Conservation (phyloP, 345 rosid species). For the Lagerstroemia speciosa region DNA sequence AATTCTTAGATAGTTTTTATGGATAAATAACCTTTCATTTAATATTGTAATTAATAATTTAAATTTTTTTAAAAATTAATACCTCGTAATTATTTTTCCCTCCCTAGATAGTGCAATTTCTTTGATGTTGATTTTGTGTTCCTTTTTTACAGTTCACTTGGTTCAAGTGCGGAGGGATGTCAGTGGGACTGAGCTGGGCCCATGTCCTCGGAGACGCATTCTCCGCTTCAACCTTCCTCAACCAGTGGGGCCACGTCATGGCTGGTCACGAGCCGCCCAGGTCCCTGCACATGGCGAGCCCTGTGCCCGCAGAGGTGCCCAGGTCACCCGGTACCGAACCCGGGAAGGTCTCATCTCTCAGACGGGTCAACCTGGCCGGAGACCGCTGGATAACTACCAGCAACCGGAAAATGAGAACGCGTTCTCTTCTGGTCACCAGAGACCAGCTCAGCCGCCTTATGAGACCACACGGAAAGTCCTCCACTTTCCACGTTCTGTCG, state of each 20-base stretch:
- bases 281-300: conserved; percentile 5
- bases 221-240: conserved; percentile 49
- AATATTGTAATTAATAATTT: too few species aligned
- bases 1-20: too few species aligned
- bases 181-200: conserved; percentile 74
- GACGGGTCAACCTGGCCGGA: conserved; percentile 41
- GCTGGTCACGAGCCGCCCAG: conserved; percentile 21
- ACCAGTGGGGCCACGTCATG: conserved; percentile 30
- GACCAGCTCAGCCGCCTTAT: conserved; percentile 23
- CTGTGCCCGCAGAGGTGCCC: too few species aligned
- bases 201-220: conserved; percentile 65
- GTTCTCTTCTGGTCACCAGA: conserved; percentile 18
- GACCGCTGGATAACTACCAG: conserved; percentile 35
- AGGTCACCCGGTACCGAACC: neutral
- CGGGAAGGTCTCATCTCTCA: conserved; percentile 20
- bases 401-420: conserved; percentile 28
- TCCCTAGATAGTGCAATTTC: too few species aligned
- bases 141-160: conserved; percentile 40
- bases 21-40: too few species aligned
- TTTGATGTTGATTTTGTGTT: neutral
- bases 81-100: too few species aligned
- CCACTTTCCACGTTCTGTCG: conserved; percentile 29
- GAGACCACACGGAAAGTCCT: conserved; percentile 6
- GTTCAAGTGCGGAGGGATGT: conserved; percentile 63
- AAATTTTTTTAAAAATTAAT: too few species aligned